A percentile compares a stretch with the other conserved stretches of the same genome.
These are phyloP conservation scores for Ilex asprella DNA, from an alignment of 257 asterid genomes.

Conservation along the genomic window DNA sequence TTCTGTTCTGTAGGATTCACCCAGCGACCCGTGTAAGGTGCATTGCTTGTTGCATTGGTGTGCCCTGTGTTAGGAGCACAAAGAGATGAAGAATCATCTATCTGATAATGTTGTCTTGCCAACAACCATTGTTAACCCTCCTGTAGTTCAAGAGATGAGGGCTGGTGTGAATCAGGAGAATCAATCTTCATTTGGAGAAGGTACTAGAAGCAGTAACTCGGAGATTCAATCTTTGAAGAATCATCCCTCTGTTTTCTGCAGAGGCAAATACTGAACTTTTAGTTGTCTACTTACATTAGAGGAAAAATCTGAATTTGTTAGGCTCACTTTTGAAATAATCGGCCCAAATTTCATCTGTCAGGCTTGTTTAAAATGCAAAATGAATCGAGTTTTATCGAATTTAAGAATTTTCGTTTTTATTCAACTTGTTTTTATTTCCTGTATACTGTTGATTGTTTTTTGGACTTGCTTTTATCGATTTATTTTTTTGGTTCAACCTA, in stretches of 20 bases:
- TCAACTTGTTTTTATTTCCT: too few species aligned
- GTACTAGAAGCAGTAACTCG: conserved; percentile 23
- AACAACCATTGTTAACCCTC: conserved; percentile 43
- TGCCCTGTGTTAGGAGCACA: conserved; percentile 77
- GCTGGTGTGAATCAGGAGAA: conserved; percentile 17
- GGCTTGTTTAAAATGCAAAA: too few species aligned
- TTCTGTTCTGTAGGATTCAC: conserved; percentile 49
- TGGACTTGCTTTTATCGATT: too few species aligned
- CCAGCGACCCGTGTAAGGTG: conserved; percentile 81
- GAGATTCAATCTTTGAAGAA: conserved; percentile 42
- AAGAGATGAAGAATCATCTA: conserved; percentile 57
- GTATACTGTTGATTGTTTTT: too few species aligned
- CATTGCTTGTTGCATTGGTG: conserved; percentile 90
- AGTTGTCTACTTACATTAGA: too few species aligned
- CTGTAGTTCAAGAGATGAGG: conserved; percentile 57
- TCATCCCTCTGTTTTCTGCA: background rate
- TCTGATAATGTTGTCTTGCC: conserved; percentile 13
- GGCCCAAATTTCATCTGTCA: too few species aligned
- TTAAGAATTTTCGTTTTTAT: too few species aligned
- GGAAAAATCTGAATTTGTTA: too few species aligned
- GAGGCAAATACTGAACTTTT: too few species aligned
- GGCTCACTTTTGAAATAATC: too few species aligned
- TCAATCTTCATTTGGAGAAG: conserved; percentile 20
- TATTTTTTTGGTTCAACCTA: too few species aligned
- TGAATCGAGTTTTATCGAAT: too few species aligned